Evolutionary conservation across 2,329 filamentous ascomycete genomes (phyloP).

Genomic region (Epicoccum nigrum): DNA sequence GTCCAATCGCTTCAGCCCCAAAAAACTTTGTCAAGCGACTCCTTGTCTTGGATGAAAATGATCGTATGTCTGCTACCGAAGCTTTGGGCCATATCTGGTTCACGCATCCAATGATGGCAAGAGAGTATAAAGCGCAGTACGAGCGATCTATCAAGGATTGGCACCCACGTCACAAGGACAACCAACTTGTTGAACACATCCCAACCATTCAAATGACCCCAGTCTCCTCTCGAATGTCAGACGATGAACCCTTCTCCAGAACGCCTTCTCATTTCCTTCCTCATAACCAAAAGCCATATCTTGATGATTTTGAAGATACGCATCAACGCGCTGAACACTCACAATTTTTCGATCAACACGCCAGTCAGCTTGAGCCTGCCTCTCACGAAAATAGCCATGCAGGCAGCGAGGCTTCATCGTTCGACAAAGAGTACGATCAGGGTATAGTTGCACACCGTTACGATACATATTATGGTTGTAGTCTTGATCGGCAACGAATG

Average conservation of each 20-base stretch:
- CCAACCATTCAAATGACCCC: not conserved
- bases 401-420: too few species aligned
- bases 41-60: conserved; percentile 56
- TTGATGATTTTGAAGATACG: not conserved
- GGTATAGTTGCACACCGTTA: not conserved
- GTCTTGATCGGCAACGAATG: not conserved
- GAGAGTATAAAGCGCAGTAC: conserved; percentile 59
- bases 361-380: conserved; percentile 8
- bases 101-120: conserved; percentile 55
- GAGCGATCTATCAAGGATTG: conserved; percentile 56
- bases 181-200: conserved; percentile 39
- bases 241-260: not conserved
- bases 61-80: conserved; percentile 60
- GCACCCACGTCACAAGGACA: conserved; percentile 50
- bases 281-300: not conserved
- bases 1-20: conserved; percentile 49
- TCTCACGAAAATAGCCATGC: not conserved
- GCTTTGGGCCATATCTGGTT: conserved; percentile 64
- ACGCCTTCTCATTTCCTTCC: not conserved
- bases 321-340: not conserved
- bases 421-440: not conserved
- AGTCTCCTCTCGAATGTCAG: too few species aligned
- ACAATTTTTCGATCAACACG: conserved; percentile 3
- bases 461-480: not conserved
- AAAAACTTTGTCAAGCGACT: conserved; percentile 61